Base-by-base conservation (phyloP, 345 rosid genomes). In the Luvunga scandens region DNA sequence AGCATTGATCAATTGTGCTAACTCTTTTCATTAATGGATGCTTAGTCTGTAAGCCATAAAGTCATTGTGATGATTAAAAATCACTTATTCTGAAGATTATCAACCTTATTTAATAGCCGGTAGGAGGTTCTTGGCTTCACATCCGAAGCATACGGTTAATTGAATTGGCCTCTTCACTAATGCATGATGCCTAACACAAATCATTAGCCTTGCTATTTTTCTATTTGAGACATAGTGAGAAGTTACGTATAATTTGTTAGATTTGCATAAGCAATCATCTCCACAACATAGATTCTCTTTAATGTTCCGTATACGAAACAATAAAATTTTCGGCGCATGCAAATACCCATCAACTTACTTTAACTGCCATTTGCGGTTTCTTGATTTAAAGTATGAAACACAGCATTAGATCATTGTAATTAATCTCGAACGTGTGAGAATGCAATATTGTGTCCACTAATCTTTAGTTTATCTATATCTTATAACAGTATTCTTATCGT, bases 291-390 rank as follows among this genome's bases (percentile, higher is more conserved):
- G 21, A 53, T 4, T 50, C 57, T 39, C 30, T 71, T 31, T 50
- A 60, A 53, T 75, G 64, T 45, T 31, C 9, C 62, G 63, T 33
- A 66, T 19, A 75, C 71, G 78, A 22, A 75, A 50, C 63, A 13
- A 22, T 21, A 39, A n/a, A 14, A 25, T 72, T 59, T 57, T 53
- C 19, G 60, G 22, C 30, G 77, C 60, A 42, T 62, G 77, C 60
- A 27, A 16, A 73, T 16, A 14, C 39, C 67, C 55, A 72, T n/a
- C 2, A 57, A 56, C 61, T 7, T 1, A 69, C 9, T 19, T 28
- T 25, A 19, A 30, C 13, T 55, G 62, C n/a, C 53, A 36, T 14
- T 13, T 36, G 76, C 18, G 61, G 55, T 16, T 25, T 18, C 24
- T 74, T 38, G 57, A 18, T 62, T 27, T 16, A 71, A 28, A 71